These are phyloP conservation scores for Hypoxylon cercidicola DNA, from an alignment of 495 filamentous ascomycete genomes.

Conservation along the genomic window DNA sequence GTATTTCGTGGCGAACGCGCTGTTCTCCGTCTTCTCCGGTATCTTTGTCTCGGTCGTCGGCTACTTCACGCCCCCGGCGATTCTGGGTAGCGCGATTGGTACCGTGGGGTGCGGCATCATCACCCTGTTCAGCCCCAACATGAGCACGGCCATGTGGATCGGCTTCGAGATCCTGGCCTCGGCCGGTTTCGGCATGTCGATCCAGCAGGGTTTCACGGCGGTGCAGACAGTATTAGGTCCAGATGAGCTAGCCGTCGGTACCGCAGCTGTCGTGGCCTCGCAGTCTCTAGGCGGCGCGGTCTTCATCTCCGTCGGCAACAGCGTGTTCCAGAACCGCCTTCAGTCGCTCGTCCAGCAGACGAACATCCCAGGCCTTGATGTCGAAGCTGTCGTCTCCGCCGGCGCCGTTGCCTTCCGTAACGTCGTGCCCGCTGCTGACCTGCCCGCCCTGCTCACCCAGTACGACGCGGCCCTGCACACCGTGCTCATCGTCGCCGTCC, in stretches of 20 bases:
- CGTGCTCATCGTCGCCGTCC: slow-evolving; percentile 46
- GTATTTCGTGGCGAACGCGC: slow-evolving; percentile 67
- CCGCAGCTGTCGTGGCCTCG: slow-evolving; percentile 65
- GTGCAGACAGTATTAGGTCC: slow-evolving; percentile 62
- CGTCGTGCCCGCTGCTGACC: slow-evolving; percentile 42
- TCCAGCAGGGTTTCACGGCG: slow-evolving; percentile 65
- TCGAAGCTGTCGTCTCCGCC: slow-evolving; percentile 46
- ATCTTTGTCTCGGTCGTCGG: slow-evolving; percentile 58
- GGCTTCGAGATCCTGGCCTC: slow-evolving; percentile 71
- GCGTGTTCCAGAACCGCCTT: slow-evolving; percentile 42
- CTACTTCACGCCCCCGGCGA: slow-evolving; percentile 76
- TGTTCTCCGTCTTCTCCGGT: slow-evolving; percentile 67
- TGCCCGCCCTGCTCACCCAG: slow-evolving; percentile 42
- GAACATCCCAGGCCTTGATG: slow-evolving; percentile 42
- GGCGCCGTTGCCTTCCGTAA: slow-evolving; percentile 62
- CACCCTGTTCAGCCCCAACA: slow-evolving; percentile 59
- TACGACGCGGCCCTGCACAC: slow-evolving; percentile 48
- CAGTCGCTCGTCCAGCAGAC: slow-evolving; percentile 16
- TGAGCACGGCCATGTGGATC: slow-evolving; percentile 62
- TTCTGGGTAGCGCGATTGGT: slow-evolving; percentile 64
- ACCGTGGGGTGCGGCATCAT: slow-evolving; percentile 73
- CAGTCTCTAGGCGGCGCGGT: slow-evolving; percentile 69
- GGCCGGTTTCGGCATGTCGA: slow-evolving; percentile 67
- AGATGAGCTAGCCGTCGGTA: slow-evolving; percentile 64
- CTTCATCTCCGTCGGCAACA: slow-evolving; percentile 67